A percentile compares a stretch with the other conserved stretches of the same genome.
Conservation (phyloP, 2,329 filamentous ascomycete genomes). For the Hansfordia pulvinata region DNA sequence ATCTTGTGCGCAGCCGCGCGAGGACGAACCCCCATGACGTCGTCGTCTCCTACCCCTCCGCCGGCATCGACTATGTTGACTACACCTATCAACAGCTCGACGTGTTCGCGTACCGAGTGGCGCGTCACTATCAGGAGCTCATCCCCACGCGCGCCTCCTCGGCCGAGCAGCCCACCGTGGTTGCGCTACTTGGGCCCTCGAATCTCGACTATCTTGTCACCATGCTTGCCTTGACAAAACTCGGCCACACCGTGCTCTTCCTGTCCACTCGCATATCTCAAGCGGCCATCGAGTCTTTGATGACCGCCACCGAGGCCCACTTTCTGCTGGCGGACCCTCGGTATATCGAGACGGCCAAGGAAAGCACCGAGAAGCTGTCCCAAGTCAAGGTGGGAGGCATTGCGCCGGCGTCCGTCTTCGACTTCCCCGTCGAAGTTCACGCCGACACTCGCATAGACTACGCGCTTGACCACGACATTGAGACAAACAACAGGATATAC, state of each 20-base stretch:
- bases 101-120: conserved; percentile 18
- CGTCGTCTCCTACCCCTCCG: conserved; percentile 28
- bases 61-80: conserved; percentile 27
- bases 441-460: conserved; percentile 15
- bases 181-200: conserved; percentile 37
- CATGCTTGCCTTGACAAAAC: conserved; percentile 35
- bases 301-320: conserved; percentile 12
- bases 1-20: conserved; percentile 22
- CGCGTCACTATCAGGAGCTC: conserved; percentile 7
- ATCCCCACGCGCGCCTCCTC: conserved; percentile 6
- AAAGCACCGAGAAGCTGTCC: conserved; percentile 6
- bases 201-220: conserved; percentile 41
- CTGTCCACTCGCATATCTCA: conserved; percentile 20
- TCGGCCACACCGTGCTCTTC: conserved; percentile 34
- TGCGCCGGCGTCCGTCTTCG: conserved; percentile 11
- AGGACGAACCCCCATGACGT: conserved; percentile 17
- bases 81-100: conserved; percentile 32
- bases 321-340: conserved; percentile 12
- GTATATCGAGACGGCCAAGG: conserved; percentile 9
- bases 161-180: conserved; percentile 15
- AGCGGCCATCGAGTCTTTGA: conserved; percentile 16
- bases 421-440: conserved; percentile 16
- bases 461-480: conserved; percentile 17
- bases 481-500: conserved; percentile 10
- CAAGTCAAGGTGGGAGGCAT: conserved; percentile 13